These are phyloP conservation scores for Verticillium alfalfae DNA, from an alignment of 2,329 filamentous ascomycete genomes.

Conservation along the genomic window DNA sequence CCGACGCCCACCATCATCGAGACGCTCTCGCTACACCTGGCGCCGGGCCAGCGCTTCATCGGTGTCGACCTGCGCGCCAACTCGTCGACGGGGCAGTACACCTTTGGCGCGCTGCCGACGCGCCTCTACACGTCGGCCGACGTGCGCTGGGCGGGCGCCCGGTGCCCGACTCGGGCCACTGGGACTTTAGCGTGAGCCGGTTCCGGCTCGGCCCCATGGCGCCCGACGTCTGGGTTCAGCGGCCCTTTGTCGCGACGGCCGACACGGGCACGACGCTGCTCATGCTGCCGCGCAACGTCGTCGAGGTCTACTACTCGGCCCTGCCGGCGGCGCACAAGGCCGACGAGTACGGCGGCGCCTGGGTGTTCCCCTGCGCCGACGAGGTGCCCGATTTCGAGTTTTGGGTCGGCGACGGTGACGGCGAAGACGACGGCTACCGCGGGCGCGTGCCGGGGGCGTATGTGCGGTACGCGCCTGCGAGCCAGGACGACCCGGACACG, in stretches of 20 bases:
- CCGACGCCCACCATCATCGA: constrained; percentile 38
- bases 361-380: constrained; percentile 50
- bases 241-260: constrained; percentile 46
- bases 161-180: constrained; percentile 19
- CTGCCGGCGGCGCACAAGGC: constrained; percentile 48
- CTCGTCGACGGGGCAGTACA: constrained; percentile 23
- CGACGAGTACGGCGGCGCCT: constrained; percentile 36
- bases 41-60: constrained; percentile 31
- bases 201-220: constrained; percentile 24
- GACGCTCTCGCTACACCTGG: constrained; percentile 32
- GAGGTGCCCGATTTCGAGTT: constrained; percentile 53
- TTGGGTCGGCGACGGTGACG: constrained; percentile 20
- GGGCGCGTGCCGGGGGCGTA: constrained; percentile 49
- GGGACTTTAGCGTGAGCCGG: constrained; percentile 47
- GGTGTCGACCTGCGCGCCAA: constrained; percentile 36
- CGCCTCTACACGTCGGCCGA: constrained; percentile 26
- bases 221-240: constrained; percentile 21
- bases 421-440: constrained; percentile 27
- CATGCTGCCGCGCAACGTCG: constrained; percentile 52
- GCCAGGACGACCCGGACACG: constrained; percentile 36
- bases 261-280: constrained; percentile 68
- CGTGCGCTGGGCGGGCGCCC: constrained; percentile 32
- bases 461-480: constrained; percentile 47
- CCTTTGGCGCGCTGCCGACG: constrained; percentile 39
- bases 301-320: constrained; percentile 52